Conservation (phyloP, 2,329 filamentous ascomycete species). For the Gyromitra esculenta region DNA sequence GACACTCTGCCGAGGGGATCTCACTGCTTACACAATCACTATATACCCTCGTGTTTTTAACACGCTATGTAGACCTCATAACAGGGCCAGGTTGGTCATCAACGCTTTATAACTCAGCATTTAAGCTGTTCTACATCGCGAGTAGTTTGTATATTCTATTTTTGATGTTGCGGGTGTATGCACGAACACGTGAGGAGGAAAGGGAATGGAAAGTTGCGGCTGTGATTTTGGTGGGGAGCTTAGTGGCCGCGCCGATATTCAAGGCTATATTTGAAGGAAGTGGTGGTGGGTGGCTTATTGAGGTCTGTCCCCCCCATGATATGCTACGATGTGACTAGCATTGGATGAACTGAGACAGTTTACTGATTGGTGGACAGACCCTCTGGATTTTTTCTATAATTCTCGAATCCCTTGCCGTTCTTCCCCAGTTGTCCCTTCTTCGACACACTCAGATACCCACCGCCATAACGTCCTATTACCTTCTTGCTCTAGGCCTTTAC, state of each 20-base stretch:
- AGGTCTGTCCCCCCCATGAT: constrained; percentile 11
- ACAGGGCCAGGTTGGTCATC: constrained; percentile 57
- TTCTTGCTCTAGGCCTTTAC: constrained; percentile 86
- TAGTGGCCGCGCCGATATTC: constrained; percentile 71
- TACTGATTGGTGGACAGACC: constrained; percentile 3
- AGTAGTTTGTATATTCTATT: constrained; percentile 87
- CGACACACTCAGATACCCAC: constrained; percentile 95
- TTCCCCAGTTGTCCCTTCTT: constrained; percentile 89
- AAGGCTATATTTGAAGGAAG: constrained; percentile 16
- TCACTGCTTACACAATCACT: constrained; percentile 90
- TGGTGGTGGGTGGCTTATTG: constrained; percentile 1
- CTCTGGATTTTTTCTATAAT: constrained; percentile 90
- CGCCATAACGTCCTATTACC: constrained; percentile 96
- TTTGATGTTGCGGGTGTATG: constrained; percentile 85
- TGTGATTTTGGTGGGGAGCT: constrained; percentile 72
- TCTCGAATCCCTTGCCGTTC: constrained; percentile 87
- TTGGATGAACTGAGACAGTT: not conserved
- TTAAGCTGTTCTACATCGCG: constrained; percentile 89
- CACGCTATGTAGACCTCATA: constrained; percentile 88
- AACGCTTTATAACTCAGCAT: constrained; percentile 75
- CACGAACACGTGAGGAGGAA: constrained; percentile 88
- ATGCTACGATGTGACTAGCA: not conserved
- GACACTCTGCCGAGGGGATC: constrained; percentile 88
- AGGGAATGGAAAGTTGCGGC: constrained; percentile 91
- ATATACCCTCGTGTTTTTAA: constrained; percentile 85